Evolutionary conservation across 1,139 yeast genomes (phyloP).

Genomic region (Blastobotrys aristatus): DNA sequence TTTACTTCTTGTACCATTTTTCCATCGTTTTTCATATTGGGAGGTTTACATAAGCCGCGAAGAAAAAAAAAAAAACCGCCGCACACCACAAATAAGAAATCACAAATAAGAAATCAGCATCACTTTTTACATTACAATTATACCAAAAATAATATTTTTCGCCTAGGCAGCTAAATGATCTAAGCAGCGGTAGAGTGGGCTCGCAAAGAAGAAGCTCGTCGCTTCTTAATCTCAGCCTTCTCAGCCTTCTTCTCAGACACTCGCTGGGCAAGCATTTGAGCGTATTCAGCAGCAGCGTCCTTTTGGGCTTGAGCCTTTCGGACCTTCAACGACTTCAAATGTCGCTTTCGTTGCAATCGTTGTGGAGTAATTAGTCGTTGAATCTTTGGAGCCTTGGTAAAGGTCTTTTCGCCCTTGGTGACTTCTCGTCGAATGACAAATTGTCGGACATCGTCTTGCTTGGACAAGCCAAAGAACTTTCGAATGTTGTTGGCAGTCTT

Average conservation of each 20-base stretch:
- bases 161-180: too few relatives aligned
- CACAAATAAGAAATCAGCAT: not conserved
- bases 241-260: constrained; percentile 96
- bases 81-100: not conserved
- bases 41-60: not conserved
- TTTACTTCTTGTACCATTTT: too few relatives aligned
- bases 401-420: constrained; percentile 95
- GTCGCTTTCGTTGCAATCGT: constrained; percentile 99
- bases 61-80: too few relatives aligned
- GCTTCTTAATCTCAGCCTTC: constrained; percentile 96
- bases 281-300: constrained; percentile 99
- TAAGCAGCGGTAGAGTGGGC: constrained; percentile 30
- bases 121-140: not conserved
- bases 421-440: constrained; percentile 98
- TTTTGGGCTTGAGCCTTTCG: constrained; percentile 98
- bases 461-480: constrained; percentile 97
- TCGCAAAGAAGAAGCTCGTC: constrained; percentile 99
- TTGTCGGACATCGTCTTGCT: constrained; percentile 93
- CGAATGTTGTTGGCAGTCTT: constrained; percentile 99
- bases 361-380: constrained; percentile 99
- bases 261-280: constrained; percentile 97
- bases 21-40: not conserved
- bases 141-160: not conserved
- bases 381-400: constrained; percentile 99
- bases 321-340: constrained; percentile 87